Evolutionary conservation across 805 yeast genomes (phyloP), one percentile per base, ranked within the genome.

Genomic region (Debaryomyces prosopidis): DNA sequence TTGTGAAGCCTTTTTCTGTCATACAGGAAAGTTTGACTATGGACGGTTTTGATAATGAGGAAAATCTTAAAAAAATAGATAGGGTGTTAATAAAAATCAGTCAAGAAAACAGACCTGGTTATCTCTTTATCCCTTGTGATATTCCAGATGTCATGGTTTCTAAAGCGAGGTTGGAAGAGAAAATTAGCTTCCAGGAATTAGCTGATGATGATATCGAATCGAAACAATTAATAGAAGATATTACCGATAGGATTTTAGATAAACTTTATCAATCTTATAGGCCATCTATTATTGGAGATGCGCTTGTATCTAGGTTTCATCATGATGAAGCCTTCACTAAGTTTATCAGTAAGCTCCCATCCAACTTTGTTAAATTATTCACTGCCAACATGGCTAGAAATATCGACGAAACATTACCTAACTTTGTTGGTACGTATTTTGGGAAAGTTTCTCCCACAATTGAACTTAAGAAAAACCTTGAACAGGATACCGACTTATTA

Each of bases 111-210:
- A 81, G 84, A 60, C 97, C 97, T 0, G 97, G 96, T 12, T 90
- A 86, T 57, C 61, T 90, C 40, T 88, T 81, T 60, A 62, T 91
- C 39, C 97, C 97, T 1, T 69, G 78, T 36, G 91, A 90, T 60
- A 62, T 87, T 52, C 79, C 81, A 8, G 80, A 82, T 44, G 17
- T 57, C 6, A 48, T 39, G 39, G 63, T 69, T 3, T 52, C 68
- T 9, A 48, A 46, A 15, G 42, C 39, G 7, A 51, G 61, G 35
- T 60, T 68, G 42, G 37, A 43, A 33, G 45, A 53, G 28, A 46
- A 55, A 3, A 44, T 58, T 26, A 41, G 37, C 14, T 31, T 42
- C 12, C 26, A 32, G 2, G 47, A 50, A 26, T 50, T 23, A 10
- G 48, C 44, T 35, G 27, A 28, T 3, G 34, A 42, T 28, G 27